Evolutionary conservation across 1,284 basidiomycete genomes (phyloP).

Genomic region (Apiotrichum porosum): DNA sequence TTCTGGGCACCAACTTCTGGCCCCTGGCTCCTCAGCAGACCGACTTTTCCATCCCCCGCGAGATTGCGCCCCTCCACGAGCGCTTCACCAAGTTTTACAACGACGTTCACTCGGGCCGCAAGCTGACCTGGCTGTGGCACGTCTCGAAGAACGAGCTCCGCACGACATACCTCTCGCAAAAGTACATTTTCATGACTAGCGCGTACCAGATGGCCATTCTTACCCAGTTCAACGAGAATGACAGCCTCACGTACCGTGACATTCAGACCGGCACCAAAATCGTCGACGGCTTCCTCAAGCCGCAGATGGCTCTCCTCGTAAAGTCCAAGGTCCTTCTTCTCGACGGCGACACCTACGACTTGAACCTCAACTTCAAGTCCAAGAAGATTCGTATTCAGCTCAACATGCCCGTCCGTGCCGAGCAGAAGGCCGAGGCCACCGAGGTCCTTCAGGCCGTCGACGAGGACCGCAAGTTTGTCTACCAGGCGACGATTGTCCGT

Average conservation of each 20-base stretch:
- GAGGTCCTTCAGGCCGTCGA: conserved; percentile 95
- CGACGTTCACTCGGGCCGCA: conserved; percentile 69
- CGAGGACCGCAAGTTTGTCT: conserved; percentile 94
- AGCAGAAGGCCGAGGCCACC: conserved; percentile 83
- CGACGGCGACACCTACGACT: conserved; percentile 72
- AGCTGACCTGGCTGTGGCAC: conserved; percentile 97
- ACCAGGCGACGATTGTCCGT: conserved; percentile 95
- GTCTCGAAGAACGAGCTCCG: conserved; percentile 93
- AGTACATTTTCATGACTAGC: conserved; percentile 93
- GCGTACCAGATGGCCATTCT: conserved; percentile 94
- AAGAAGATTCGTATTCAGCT: conserved; percentile 83
- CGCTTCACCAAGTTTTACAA: conserved; percentile 92
- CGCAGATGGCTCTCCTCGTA: conserved; percentile 74
- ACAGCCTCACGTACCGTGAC: conserved; percentile 76
- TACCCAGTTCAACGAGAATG: conserved; percentile 87
- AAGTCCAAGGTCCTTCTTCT: conserved; percentile 87
- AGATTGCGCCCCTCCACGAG: conserved; percentile 81
- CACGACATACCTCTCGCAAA: conserved; percentile 86
- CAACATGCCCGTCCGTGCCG: conserved; percentile 89
- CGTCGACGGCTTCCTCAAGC: conserved; percentile 73
- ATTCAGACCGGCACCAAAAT: conserved; percentile 78
- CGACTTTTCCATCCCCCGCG: conserved; percentile 83
- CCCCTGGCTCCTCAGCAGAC: conserved; percentile 77
- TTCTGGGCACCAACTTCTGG: conserved; percentile 96
- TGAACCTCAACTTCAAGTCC: conserved; percentile 93